Evolutionary conservation across 2,329 filamentous ascomycete genomes (phyloP).

Genomic region (Aspergillus tanneri): DNA sequence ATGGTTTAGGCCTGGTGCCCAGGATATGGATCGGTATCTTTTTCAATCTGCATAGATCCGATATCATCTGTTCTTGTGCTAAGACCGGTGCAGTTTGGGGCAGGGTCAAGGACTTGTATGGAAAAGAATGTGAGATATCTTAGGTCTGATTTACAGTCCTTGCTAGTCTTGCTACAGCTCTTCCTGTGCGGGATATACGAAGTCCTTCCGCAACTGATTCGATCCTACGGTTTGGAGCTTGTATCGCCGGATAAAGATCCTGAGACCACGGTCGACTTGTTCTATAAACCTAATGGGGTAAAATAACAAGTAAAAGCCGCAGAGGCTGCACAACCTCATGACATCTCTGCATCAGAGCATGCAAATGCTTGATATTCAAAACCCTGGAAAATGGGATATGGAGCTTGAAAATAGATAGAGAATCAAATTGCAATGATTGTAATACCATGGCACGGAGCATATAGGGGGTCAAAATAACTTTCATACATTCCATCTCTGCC

Average conservation of each 20-base stretch:
- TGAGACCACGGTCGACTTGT: slow-evolving; percentile 13
- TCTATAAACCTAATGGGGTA: slow-evolving; percentile 14
- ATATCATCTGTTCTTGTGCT: no score
- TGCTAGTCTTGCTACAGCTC: no score
- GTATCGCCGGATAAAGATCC: not conserved
- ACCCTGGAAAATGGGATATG: no score
- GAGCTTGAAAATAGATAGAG: no score
- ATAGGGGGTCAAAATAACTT: no score
- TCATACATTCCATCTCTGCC: no score
- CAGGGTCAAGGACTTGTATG: slow-evolving; percentile 11
- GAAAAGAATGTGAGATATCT: slow-evolving; percentile 14
- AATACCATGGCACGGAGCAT: no score
- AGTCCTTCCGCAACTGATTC: slow-evolving; percentile 14
- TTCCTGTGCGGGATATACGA: slow-evolving; percentile 19
- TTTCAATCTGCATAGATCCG: not conserved
- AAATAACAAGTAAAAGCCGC: no score
- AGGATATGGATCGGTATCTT: slow-evolving; percentile 3
- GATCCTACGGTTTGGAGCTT: slow-evolving; percentile 11
- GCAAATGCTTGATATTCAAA: no score
- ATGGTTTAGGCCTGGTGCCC: not conserved
- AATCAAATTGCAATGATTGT: no score
- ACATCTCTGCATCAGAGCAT: no score
- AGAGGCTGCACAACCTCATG: no score
- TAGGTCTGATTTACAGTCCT: not conserved
- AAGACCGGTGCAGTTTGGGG: slow-evolving; percentile 5